Base-by-base conservation (phyloP, 106 monocot genomes). In the Apostasia ramifera region DNA sequence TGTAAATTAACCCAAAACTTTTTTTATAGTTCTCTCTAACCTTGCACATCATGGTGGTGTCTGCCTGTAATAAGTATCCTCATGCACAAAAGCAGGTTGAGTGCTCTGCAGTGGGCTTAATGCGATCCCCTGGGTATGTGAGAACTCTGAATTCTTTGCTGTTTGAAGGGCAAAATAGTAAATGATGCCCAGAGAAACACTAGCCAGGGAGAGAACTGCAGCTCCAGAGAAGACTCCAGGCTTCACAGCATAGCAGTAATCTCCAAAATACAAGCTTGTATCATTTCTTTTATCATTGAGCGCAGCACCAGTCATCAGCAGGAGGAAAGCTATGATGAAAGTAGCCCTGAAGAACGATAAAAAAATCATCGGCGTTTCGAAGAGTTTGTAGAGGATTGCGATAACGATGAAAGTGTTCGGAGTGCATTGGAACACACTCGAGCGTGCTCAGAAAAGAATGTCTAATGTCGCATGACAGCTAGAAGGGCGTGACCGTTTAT, bases 231-330 rank as follows among this genome's bases (percentile, higher is more conserved):
- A 86, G 26, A 90, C 83, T 12, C 89, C 85, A 1, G 80, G 72
- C 73, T 81, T 90, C 71, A 85, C 75, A 13, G 86, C 76, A 49
- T 80, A 83, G 63, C 89, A 86, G 59, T 78, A 81, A 70, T 70
- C 14, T 13, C 64, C 70, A 12, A 76, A 68, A 47, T 76, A 74
- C 73, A 81, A 72, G 40, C 41, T 83, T 14, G 78, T 57, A 15
- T 70, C 56, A 13, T 73, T 60, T 46, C 62, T 55, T 59, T 75
- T 72, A 61, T 81, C 78, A 26, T 86, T 90, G 8, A 90, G 74
- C 5, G 80, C 78, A 8, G 89, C 83, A 6, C 83, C 85, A 2
- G 78, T 67, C 57, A 90, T 54, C 47, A 90, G 66, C 61, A 90
- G 41, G 5, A 90, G 76, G 66, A 86, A 90, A 53, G 71, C 78